phyloP scores from a whole-genome alignment of 495 filamentous ascomycete species.

The Lichina pygmaea region DNA sequence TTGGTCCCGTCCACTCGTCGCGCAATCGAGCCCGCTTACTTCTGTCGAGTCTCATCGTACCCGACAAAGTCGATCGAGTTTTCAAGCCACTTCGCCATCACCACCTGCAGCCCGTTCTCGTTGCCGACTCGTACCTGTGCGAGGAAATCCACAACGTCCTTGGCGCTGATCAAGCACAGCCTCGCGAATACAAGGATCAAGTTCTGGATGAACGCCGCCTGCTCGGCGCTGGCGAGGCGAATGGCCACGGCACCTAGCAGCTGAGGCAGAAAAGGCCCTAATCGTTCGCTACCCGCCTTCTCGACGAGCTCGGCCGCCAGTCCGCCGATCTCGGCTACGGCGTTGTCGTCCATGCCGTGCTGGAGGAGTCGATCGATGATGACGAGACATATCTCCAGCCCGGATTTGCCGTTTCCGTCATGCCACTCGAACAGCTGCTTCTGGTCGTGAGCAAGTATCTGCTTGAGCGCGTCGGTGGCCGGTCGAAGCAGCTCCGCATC shows the following conservation, averaged over 20 bases:
- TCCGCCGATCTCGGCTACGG: conserved; percentile 85
- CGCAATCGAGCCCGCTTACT: conserved; percentile 22
- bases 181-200: conserved; percentile 88
- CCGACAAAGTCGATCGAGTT: conserved; percentile 89
- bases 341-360: conserved; percentile 57
- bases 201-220: conserved; percentile 70
- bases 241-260: conserved; percentile 81
- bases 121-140: conserved; percentile 50
- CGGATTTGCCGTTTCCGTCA: conserved; percentile 45
- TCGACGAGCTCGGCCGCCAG: conserved; percentile 88
- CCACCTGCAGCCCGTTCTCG: conserved; percentile 57
- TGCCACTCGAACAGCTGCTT: conserved; percentile 66
- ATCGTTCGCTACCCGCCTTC: conserved; percentile 63
- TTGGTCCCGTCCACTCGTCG: conserved; percentile 79
- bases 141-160: conserved; percentile 79
- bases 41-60: conserved; percentile 89
- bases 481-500: conserved; percentile 71
- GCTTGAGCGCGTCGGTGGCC: conserved; percentile 61
- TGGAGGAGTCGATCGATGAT: conserved; percentile 86
- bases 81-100: conserved; percentile 85
- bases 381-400: conserved; percentile 63
- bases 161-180: conserved; percentile 54
- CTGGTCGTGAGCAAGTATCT: conserved; percentile 67
- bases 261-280: conserved; percentile 72
- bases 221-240: conserved; percentile 50